Conservation (phyloP, 257 asterid species). For the Anisodus acutangulus region DNA sequence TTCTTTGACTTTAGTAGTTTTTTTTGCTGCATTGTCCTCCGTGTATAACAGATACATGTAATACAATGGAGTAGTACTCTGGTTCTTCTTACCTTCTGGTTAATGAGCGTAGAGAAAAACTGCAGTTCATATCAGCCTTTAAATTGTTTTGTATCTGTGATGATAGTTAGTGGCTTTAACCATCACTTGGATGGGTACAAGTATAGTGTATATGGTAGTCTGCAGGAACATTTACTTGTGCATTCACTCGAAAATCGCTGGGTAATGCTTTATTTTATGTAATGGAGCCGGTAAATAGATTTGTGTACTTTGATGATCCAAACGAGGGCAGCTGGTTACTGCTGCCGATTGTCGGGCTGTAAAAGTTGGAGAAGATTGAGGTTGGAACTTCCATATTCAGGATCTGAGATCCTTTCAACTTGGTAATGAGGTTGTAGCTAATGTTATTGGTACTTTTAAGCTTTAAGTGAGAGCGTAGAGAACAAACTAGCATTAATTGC, state of each 20-base stretch:
- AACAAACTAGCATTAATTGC: not conserved
- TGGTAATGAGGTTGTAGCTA: not conserved
- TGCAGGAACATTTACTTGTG: not conserved
- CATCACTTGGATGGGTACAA: not conserved
- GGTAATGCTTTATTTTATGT: not conserved
- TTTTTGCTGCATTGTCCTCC: not conserved
- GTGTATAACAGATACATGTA: not conserved
- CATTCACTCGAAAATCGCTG: not conserved
- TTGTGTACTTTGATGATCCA: not conserved
- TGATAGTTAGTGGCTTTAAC: not conserved
- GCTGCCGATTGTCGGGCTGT: not conserved
- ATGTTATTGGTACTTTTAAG: not conserved
- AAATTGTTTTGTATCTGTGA: slow-evolving; percentile 14
- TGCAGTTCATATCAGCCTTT: not conserved
- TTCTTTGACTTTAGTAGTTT: not conserved
- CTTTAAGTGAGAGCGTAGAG: not conserved
- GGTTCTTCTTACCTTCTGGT: not conserved
- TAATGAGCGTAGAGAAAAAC: not conserved
- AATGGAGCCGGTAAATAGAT: not conserved
- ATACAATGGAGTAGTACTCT: not conserved
- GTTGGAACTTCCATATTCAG: not conserved
- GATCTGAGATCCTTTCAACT: not conserved
- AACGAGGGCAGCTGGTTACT: not conserved
- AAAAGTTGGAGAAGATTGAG: not conserved
- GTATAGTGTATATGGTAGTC: not conserved